Conservation (phyloP, 352 stramenopile genomes). For the Phytophthora cryptogea region DNA sequence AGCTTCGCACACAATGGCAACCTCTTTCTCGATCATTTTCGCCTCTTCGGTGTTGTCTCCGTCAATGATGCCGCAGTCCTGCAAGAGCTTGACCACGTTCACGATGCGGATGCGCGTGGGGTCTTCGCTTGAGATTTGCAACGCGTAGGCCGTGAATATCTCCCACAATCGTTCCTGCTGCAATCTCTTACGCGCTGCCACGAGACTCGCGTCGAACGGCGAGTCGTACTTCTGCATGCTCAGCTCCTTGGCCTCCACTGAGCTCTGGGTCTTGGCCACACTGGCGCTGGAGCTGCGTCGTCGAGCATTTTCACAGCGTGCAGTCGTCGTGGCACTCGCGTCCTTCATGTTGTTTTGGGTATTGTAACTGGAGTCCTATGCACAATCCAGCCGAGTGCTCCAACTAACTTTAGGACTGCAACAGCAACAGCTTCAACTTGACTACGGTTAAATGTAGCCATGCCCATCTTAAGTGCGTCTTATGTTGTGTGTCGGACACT, state of each 20-base stretch:
- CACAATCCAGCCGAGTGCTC: background rate
- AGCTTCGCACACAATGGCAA: constrained; percentile 76
- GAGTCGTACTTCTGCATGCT: constrained; percentile 59
- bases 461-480: background rate
- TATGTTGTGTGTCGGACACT: constrained; percentile 25
- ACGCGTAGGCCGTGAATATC: constrained; percentile 75
- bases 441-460: background rate
- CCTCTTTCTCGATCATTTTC: constrained; percentile 73
- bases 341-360: constrained; percentile 14
- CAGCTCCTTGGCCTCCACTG: constrained; percentile 29
- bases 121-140: constrained; percentile 80
- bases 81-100: constrained; percentile 75
- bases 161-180: constrained; percentile 81
- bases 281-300: constrained; percentile 21
- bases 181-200: constrained; percentile 49
- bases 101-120: constrained; percentile 69
- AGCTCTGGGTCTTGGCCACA: constrained; percentile 15
- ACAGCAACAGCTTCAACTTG: constrained; percentile 9
- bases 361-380: background rate
- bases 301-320: constrained; percentile 8
- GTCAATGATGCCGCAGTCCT: constrained; percentile 79
- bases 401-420: constrained; percentile 13
- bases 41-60: constrained; percentile 49
- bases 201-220: constrained; percentile 68
- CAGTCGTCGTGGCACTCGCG: background rate